A percentile compares a stretch with the other conserved stretches of the same genome.
phyloP scores from a whole-genome alignment of 805 yeast genomes.

The Monosporozyma solicola region DNA sequence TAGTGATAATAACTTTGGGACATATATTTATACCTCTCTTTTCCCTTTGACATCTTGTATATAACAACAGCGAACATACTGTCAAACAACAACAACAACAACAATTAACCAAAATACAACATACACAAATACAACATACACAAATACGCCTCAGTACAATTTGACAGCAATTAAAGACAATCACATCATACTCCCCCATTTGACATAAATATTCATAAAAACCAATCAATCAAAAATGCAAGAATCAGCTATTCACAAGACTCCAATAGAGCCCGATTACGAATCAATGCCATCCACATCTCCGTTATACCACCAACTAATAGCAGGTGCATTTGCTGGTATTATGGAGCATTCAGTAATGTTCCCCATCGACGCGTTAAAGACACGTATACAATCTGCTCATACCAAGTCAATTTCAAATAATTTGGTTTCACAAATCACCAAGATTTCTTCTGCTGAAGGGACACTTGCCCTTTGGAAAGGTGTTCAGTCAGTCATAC shows the following conservation, averaged over 20 bases:
- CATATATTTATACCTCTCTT: too few species aligned
- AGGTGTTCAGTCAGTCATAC: slow-evolving; percentile 82
- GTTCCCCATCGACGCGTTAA: slow-evolving; percentile 94
- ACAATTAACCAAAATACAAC: too few species aligned
- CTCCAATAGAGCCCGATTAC: slow-evolving; percentile 55
- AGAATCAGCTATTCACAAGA: slow-evolving; percentile 3
- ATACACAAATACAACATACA: too few species aligned
- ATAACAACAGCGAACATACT: too few species aligned
- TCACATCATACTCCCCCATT: too few species aligned
- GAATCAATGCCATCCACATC: slow-evolving; percentile 87
- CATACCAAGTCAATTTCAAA: slow-evolving; percentile 23
- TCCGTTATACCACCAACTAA: slow-evolving; percentile 68
- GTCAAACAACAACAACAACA: too few species aligned
- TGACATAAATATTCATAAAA: background rate
- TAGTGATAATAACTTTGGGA: too few species aligned
- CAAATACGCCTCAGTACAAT: too few species aligned
- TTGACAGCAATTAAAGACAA: too few species aligned
- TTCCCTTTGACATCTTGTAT: too few species aligned
- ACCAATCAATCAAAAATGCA: background rate
- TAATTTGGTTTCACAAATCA: slow-evolving; percentile 53
- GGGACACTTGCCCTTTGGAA: slow-evolving; percentile 89
- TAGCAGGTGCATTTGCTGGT: slow-evolving; percentile 99
- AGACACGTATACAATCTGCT: slow-evolving; percentile 79
- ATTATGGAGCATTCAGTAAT: slow-evolving; percentile 97
- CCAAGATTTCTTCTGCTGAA: slow-evolving; percentile 74